Evolutionary conservation across 148 eudicot species (phyloP).

Genomic region (Talinum fruticosum): DNA sequence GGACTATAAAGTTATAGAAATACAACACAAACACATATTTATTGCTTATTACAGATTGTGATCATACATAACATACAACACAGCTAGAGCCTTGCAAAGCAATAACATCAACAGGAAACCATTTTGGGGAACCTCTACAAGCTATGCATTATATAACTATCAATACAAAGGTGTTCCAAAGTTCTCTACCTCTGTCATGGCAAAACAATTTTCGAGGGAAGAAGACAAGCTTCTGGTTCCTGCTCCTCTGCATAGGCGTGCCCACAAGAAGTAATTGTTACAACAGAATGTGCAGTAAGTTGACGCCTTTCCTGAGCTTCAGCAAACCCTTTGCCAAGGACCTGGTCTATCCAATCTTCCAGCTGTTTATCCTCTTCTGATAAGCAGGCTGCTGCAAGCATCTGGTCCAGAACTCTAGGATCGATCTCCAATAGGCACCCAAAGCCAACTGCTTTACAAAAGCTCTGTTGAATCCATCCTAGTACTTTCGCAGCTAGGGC

Average conservation of each 20-base stretch:
- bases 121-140: slow-evolving; percentile 1
- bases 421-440: slow-evolving; percentile 55
- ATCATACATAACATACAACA: not conserved
- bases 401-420: slow-evolving; percentile 50
- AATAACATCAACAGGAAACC: not conserved
- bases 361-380: slow-evolving; percentile 29
- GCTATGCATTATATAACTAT: slow-evolving; percentile 9
- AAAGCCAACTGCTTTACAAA: slow-evolving; percentile 31
- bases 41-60: slow-evolving; percentile 2
- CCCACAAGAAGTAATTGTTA: slow-evolving; percentile 20
- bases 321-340: slow-evolving; percentile 49
- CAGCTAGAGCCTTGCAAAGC: not conserved
- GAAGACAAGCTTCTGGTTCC: slow-evolving; percentile 25
- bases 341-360: slow-evolving; percentile 57
- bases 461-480: slow-evolving; percentile 33
- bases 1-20: not conserved
- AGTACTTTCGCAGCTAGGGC: slow-evolving; percentile 40
- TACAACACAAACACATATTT: not conserved
- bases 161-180: not conserved
- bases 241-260: slow-evolving; percentile 22
- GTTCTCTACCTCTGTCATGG: slow-evolving; percentile 10
- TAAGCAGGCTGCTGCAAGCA: slow-evolving; percentile 54
- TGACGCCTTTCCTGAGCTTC: slow-evolving; percentile 52
- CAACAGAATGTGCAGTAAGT: slow-evolving; percentile 25
- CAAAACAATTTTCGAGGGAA: slow-evolving; percentile 27